A percentile compares a stretch with the other conserved stretches of the same genome.
phyloP scores from a whole-genome alignment of 2,329 filamentous ascomycete species.

The Aquanectria penicillioides region DNA sequence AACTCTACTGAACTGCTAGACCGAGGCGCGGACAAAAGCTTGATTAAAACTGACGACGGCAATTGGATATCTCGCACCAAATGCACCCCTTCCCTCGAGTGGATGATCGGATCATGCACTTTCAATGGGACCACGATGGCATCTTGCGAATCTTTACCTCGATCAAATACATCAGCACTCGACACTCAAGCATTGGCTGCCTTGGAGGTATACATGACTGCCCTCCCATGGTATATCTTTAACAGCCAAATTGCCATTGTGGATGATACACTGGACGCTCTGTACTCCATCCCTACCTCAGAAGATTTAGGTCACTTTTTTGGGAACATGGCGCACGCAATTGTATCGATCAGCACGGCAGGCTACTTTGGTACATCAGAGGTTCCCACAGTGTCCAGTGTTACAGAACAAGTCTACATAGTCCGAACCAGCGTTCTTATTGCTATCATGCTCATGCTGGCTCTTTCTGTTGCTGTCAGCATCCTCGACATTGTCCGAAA shows the following conservation, averaged over 20 bases:
- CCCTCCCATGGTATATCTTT: constrained; percentile 37
- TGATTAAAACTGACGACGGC: constrained; percentile 23
- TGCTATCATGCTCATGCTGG: constrained; percentile 24
- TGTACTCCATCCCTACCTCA: constrained; percentile 32
- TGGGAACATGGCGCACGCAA: constrained; percentile 34
- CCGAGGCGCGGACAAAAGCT: constrained; percentile 25
- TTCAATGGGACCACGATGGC: constrained; percentile 35
- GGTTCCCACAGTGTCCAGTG: constrained; percentile 11
- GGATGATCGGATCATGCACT: constrained; percentile 28
- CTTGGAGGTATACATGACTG: constrained; percentile 30
- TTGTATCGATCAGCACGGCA: constrained; percentile 31
- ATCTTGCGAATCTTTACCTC: neutral
- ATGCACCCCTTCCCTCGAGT: constrained; percentile 28
- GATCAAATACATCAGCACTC: constrained; percentile 22
- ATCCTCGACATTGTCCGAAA: constrained; percentile 33
- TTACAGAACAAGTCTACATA: constrained; percentile 30
- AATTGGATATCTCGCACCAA: constrained; percentile 34
- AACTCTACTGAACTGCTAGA: constrained; percentile 26
- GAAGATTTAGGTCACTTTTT: constrained; percentile 34
- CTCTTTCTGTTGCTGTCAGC: constrained; percentile 21
- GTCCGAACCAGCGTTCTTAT: constrained; percentile 32
- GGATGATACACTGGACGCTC: constrained; percentile 28
- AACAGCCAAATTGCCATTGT: constrained; percentile 25
- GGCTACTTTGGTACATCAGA: constrained; percentile 33
- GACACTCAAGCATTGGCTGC: constrained; percentile 29